These are phyloP conservation scores for Quercus agrifolia DNA, from an alignment of 306 rosid genomes.

Conservation along the genomic window DNA sequence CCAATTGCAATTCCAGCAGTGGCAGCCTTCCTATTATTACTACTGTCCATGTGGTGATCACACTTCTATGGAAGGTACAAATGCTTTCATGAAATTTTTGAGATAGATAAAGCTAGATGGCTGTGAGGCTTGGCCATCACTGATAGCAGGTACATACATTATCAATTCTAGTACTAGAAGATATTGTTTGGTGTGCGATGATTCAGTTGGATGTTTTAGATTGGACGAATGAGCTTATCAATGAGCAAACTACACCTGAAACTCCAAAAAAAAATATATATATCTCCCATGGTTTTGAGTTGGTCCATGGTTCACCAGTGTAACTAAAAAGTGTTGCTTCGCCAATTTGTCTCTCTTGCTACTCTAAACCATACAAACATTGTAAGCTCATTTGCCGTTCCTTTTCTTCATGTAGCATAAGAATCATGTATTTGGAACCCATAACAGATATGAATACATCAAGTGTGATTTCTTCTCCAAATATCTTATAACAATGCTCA, in stretches of 20 bases:
- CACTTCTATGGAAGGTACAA: not conserved
- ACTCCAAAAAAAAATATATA: not conserved
- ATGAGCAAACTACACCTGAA: not conserved
- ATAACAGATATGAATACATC: not conserved
- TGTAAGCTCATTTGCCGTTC: not conserved
- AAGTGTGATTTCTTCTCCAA: constrained; percentile 16
- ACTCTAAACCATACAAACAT: too few species aligned
- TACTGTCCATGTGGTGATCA: constrained; percentile 33
- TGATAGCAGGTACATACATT: not conserved
- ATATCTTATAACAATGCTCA: constrained; percentile 21
- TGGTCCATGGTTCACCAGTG: not conserved
- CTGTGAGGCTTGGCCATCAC: not conserved
- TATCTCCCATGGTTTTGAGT: not conserved
- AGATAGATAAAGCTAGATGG: not conserved
- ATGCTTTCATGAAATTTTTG: not conserved
- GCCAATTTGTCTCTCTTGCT: too few species aligned
- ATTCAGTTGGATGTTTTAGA: not conserved
- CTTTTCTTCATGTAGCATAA: not conserved
- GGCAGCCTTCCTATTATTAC: constrained; percentile 27
- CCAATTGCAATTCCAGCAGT: constrained; percentile 18
- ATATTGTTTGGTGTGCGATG: not conserved
- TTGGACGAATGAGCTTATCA: not conserved
- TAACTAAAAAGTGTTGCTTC: not conserved
- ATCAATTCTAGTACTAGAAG: not conserved
- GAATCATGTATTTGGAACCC: not conserved